Conservation (phyloP, 345 rosid species). For the Eucalyptus fibrosa region DNA sequence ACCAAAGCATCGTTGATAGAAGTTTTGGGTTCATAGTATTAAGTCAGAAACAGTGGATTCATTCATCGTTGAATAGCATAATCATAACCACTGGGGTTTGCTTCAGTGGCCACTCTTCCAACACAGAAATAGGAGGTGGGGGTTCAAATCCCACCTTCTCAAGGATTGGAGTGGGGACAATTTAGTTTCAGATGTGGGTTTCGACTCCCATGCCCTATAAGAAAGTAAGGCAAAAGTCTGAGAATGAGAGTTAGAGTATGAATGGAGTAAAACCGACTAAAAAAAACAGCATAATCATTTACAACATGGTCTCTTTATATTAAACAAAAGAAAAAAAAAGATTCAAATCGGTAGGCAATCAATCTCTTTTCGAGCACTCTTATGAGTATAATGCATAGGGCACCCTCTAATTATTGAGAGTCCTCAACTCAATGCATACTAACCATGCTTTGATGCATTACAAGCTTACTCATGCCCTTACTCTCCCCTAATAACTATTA, state of each 20-base stretch:
- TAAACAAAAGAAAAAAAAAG: neutral
- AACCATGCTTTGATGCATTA: neutral
- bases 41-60: neutral
- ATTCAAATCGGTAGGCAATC: neutral
- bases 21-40: neutral
- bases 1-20: rapidly evolving
- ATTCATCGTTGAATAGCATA: neutral
- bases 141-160: no score
- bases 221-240: no score
- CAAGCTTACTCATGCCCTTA: neutral
- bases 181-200: no score
- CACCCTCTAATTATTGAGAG: neutral
- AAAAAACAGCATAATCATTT: neutral
- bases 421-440: neutral
- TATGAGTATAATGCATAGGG: neutral
- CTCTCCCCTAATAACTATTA: neutral
- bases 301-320: neutral
- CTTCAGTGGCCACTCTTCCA: no score
- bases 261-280: no score
- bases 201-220: no score
- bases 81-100: neutral
- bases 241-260: no score
- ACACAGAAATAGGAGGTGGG: no score
- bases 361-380: neutral
- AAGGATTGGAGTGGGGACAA: no score